phyloP scores from a whole-genome alignment of 2,329 filamentous ascomycete genomes.

The Pseudogymnoascus sp. region DNA sequence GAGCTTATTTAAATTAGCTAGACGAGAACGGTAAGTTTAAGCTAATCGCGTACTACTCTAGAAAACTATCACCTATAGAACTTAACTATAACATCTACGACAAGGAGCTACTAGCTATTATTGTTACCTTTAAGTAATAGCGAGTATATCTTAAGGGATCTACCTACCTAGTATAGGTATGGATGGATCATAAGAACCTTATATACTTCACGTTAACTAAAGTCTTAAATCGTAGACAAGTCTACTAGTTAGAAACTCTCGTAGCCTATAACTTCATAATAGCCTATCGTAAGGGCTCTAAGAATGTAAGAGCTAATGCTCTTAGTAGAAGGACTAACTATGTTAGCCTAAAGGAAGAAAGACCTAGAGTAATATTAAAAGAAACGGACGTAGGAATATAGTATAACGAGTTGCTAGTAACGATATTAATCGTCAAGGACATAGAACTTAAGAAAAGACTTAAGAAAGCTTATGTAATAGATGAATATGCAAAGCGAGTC shows the following conservation, averaged over 20 bases:
- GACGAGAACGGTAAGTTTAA: background rate
- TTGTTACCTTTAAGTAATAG: conserved; percentile 22
- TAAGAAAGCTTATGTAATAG: background rate
- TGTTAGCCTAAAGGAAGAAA: background rate
- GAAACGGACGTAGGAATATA: background rate
- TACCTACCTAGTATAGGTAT: conserved; percentile 12
- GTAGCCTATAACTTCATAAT: conserved; percentile 20
- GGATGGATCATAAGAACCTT: conserved; percentile 23
- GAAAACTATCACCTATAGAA: background rate
- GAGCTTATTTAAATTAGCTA: background rate
- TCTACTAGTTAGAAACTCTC: conserved; percentile 19
- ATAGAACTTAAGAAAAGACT: background rate
- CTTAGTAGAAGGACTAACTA: background rate
- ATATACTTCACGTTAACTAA: conserved; percentile 21
- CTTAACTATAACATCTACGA: conserved; percentile 30
- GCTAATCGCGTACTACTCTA: background rate
- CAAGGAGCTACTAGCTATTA: conserved; percentile 30
- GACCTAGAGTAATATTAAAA: background rate
- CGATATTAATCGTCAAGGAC: background rate
- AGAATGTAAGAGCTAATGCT: background rate
- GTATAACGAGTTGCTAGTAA: background rate
- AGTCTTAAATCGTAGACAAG: conserved; percentile 16
- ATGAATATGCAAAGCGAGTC: background rate
- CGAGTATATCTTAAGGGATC: conserved; percentile 16
- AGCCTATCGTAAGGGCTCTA: conserved; percentile 5